Evolutionary conservation across 768 basidiomycete species (phyloP), one percentile per base, ranked within the genome.

Genomic region (Xerocomus brunneocitrinus): DNA sequence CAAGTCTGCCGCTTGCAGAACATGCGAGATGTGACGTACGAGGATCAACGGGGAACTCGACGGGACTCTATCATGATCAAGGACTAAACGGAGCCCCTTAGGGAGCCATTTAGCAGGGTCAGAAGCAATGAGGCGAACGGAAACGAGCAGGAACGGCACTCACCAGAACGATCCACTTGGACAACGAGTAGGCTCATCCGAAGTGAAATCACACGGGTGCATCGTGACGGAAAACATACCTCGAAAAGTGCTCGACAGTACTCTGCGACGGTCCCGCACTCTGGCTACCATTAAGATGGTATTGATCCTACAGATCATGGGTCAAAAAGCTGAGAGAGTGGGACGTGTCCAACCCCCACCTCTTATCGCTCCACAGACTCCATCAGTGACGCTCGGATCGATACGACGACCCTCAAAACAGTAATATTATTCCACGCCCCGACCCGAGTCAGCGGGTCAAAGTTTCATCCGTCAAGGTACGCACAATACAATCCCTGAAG

Each of bases 331-430:
- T 19, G 42, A 52, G 14, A 54, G 34, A 28, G 39, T 34, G 19
- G 45, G 34, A 10, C 19, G 50, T 48, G n/a, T 49, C 31, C 52
- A 46, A 50, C 50, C 16, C 50, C 16, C 28, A 8, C 25, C 16
- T 57, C 57, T 67, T 67, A 67, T 66, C 64, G 14, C 43, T 56
- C 50, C 38, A 57, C 28, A 7, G 3, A n/a, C 34, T 22, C 31
- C 55, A 14, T 19, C 19, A 19, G 19, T 19, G 19, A 19, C 13
- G 14, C 41, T 61, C 64, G 65, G 65, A 65, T 65, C 65, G 64
- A 65, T 67, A 49, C 64, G 62, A 62, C 13, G 8, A 16, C 10
- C 30, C 12, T 13, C 22, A 25, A 41, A 25, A 31, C 9, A 8
- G 45, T 4, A 31, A 6, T 13, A 10, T 22, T 39, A 14, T 31